Percentiles rank a stretch among this genome's conserved stretches.
Conservation (phyloP, 2,329 filamentous ascomycete species). For the Diaporthe ilicicola region DNA sequence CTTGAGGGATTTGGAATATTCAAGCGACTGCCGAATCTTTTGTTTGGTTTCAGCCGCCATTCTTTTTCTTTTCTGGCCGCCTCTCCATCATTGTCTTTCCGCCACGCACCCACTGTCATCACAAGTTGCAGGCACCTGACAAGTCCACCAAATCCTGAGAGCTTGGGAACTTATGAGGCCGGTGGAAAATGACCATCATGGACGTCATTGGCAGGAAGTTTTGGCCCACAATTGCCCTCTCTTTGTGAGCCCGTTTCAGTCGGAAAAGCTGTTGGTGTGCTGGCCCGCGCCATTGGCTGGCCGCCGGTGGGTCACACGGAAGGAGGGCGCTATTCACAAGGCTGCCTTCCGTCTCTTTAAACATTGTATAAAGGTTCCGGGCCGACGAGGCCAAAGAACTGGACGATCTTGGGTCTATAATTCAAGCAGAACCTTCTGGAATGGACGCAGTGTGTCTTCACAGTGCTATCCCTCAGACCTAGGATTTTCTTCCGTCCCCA, state of each 20-base stretch:
- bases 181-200: not conserved
- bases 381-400: conserved; percentile 2
- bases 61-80: not conserved
- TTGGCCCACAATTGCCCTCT: conserved; percentile 17
- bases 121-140: not conserved
- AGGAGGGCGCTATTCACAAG: conserved; percentile 21
- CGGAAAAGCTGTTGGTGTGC: not conserved
- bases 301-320: conserved; percentile 7
- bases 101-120: not conserved
- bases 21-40: not conserved
- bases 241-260: conserved; percentile 18
- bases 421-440: not conserved
- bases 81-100: not conserved
- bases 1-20: not conserved
- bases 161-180: not conserved
- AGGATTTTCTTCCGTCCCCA: not conserved
- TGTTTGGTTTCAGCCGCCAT: conserved; percentile 3
- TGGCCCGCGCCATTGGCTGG: conserved; percentile 15
- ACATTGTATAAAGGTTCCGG: not conserved
- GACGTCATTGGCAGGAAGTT: not conserved
- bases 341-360: conserved; percentile 4
- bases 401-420: not conserved
- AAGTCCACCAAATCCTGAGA: not conserved
- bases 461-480: not conserved
- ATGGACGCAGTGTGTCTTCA: conserved; percentile 14